Conservation (phyloP, 352 stramenopile species). For the Paralagenidium karlingii region DNA sequence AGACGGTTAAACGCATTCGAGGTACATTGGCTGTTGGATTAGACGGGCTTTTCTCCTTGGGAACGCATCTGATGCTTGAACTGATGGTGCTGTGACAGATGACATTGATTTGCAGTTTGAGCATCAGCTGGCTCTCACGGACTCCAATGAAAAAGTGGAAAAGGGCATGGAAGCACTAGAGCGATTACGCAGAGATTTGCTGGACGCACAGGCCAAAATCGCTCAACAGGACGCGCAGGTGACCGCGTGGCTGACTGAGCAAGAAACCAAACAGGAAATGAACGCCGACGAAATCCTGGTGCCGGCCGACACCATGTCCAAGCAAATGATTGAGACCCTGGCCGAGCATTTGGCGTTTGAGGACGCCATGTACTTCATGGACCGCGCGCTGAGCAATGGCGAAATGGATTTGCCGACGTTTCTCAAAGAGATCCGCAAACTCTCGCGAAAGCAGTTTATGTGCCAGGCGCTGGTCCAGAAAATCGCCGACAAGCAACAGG, state of each 20-base stretch:
- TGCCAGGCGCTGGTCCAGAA: constrained; percentile 80
- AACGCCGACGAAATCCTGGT: constrained; percentile 71
- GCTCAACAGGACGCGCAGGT: constrained; percentile 47
- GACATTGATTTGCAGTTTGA: constrained; percentile 82
- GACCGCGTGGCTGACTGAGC: constrained; percentile 49
- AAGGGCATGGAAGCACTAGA: constrained; percentile 62
- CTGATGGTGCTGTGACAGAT: constrained; percentile 10
- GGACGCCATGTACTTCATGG: constrained; percentile 87
- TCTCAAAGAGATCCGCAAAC: constrained; percentile 83
- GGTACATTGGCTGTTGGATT: constrained; percentile 10
- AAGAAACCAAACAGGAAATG: constrained; percentile 62
- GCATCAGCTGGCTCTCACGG: constrained; percentile 67
- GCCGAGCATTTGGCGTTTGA: constrained; percentile 83
- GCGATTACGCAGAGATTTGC: constrained; percentile 53
- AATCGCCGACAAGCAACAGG: constrained; percentile 69
- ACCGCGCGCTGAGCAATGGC: constrained; percentile 77
- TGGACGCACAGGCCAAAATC: constrained; percentile 31
- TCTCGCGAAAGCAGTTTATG: constrained; percentile 86
- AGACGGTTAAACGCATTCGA: constrained; percentile 68
- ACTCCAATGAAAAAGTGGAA: constrained; percentile 66
- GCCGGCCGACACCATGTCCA: constrained; percentile 56
- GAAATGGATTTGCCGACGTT: constrained; percentile 77
- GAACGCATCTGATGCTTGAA: no score
- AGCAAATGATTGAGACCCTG: constrained; percentile 68
- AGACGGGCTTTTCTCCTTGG: no score